Conservation (phyloP, 768 basidiomycete species). For the Auriscalpium vulgare region DNA sequence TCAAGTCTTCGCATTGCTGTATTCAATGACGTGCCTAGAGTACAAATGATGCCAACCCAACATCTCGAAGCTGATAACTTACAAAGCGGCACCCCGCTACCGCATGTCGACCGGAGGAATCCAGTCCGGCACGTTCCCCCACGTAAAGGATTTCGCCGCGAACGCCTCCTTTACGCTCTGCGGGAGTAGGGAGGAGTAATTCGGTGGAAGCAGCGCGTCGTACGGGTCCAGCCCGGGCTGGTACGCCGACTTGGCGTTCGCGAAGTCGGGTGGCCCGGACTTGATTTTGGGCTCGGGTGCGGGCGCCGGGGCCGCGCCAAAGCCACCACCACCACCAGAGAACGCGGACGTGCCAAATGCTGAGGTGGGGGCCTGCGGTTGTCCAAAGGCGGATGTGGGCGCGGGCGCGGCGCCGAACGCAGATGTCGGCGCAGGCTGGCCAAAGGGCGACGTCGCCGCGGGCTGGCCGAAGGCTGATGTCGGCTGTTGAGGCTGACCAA, state of each 20-base stretch:
- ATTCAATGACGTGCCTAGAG: no score
- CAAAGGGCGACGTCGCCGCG: constrained; percentile 1
- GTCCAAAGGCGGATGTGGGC: constrained; percentile 42
- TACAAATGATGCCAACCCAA: no score
- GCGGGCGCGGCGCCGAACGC: constrained; percentile 37
- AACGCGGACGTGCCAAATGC: constrained; percentile 1
- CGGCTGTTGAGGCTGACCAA: background rate
- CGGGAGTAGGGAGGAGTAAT: constrained; percentile 49
- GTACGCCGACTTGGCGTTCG: constrained; percentile 26
- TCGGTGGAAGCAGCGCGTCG: constrained; percentile 42
- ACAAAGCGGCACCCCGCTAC: constrained; percentile 13
- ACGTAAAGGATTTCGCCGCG: constrained; percentile 44
- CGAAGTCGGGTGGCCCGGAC: constrained; percentile 22
- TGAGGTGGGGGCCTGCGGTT: constrained; percentile 8
- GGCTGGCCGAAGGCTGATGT: constrained; percentile 2
- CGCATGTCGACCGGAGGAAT: constrained; percentile 54
- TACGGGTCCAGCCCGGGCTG: constrained; percentile 46
- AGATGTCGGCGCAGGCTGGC: constrained; percentile 21
- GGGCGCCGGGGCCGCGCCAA: background rate
- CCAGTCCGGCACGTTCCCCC: constrained; percentile 62
- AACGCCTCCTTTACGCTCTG: constrained; percentile 43
- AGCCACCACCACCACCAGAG: background rate
- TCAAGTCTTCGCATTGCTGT: no score
- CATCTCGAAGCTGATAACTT: no score
- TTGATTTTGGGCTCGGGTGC: constrained; percentile 11